Evolutionary conservation across 2,329 filamentous ascomycete genomes (phyloP), one percentile per base, ranked within the genome.

Genomic region (Monosporascus sp.): DNA sequence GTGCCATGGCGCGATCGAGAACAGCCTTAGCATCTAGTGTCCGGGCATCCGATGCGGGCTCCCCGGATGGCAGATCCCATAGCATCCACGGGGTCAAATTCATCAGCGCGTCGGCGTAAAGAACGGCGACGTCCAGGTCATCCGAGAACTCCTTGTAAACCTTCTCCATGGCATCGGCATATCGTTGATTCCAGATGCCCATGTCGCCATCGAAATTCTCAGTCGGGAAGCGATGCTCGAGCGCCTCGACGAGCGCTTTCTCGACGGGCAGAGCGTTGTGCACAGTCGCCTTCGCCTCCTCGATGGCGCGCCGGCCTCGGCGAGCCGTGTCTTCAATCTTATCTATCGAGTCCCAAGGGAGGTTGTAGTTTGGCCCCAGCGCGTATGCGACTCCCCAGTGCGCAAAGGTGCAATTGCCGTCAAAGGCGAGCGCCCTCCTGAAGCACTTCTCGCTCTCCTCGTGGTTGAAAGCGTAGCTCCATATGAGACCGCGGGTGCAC

Each of bases 391-490:
- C 70, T 0, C 86, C 86, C 86, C 86, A 89, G 61, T 86, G 79
- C 3, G 82, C 85, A 74, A 89, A 82, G 31, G 79, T 77, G 53
- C 81, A 87, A 2, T 66, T 57, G 0, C 70, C 56, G 56, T 89
- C 86, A 47, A 73, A 64, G 1, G 68, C 65, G 35, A 82, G 77
- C n/a, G 83, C 84, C 8, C 73, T 71, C 60, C 84, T 72, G 61
- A 89, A 89, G 69, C 86, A 89, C 41, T 70, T 71, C 5, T 77
- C 78, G 0, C 86, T 80, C 66, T 91, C 88, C 59, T 87, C 85
- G 63, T 91, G 87, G 64, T 91, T 90, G 73, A 92, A 92, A 22
- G 75, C 85, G 66, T 87, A 91, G 44, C 76, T 78, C 88, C 88
- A 91, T 22, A 85, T 74, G n/a, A 91, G 71, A 2, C 86, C 88